Evolutionary conservation across 2,329 filamentous ascomycete species (phyloP), one percentile per base, ranked within the genome.

Genomic region (Diplodia corticola): DNA sequence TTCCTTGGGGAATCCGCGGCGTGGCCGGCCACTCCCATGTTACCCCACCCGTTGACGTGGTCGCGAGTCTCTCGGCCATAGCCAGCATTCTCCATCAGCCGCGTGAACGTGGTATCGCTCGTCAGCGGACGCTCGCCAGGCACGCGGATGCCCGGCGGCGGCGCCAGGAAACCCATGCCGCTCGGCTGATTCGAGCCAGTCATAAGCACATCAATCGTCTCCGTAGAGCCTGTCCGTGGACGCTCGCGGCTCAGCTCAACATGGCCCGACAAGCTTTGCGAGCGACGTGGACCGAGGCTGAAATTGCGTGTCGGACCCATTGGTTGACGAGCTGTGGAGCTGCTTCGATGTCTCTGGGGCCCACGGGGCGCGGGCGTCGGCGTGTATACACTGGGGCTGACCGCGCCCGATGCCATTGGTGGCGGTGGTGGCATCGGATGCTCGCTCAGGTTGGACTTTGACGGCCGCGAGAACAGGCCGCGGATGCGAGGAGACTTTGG

Each of bases 201-300:
- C 77, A 79, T 78, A n/a, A 79, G 68, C 24, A 81, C 77, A 63
- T 80, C 76, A 44, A 82, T 81, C 0, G 80, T 82, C 63, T 82
- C 80, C 37, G 76, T 76, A 65, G 78, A 80, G 15, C 70, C 75
- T 33, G 69, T 75, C 26, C 78, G 69, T 10, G 68, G 65, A 10
- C 54, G 73, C 17, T 17, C 69, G 68, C 28, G 67, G 69, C 28
- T 44, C n/a, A 63, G 17, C 5, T 30, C 35, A 28, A 20, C 60
- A 26, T 33, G 50, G 5, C 22, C 20, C 63, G 28, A 22, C 22
- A 65, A 13, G 22, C 63, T 57, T 37, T 65, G 49, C 50, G 51
- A 53, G 51, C 50, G 50, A 48, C 48, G 63, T n/a, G 63, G 63
- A 17, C 44, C 63, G 24, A 61, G 57, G 17, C 53, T 65, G 30